These are phyloP conservation scores for Pythium monospermum DNA, from an alignment of 352 stramenopile genomes.

Conservation along the genomic window DNA sequence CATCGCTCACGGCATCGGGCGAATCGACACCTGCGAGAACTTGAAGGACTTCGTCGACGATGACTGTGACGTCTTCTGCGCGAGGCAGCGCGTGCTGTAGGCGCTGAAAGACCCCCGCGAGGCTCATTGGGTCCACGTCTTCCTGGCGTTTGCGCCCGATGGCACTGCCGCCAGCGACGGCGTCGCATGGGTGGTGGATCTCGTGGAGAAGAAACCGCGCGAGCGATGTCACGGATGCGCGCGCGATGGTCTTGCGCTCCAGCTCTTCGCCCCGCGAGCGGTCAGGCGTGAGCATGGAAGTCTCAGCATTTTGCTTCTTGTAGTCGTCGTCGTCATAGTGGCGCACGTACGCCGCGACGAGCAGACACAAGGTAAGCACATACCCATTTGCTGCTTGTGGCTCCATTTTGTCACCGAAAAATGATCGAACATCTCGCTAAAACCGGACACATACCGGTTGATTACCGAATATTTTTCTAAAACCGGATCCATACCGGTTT, in stretches of 20 bases:
- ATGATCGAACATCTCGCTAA: too few relatives aligned
- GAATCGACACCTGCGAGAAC: slow-evolving; percentile 54
- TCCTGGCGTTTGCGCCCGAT: neutral
- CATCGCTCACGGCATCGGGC: slow-evolving; percentile 56
- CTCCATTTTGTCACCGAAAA: too few relatives aligned
- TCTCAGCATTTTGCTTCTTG: slow-evolving; percentile 12
- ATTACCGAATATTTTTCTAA: too few relatives aligned
- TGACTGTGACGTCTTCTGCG: slow-evolving; percentile 32
- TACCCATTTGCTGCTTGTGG: slow-evolving; percentile 16
- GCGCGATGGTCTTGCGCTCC: slow-evolving; percentile 21
- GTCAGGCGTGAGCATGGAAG: slow-evolving; percentile 14
- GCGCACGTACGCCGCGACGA: slow-evolving; percentile 23
- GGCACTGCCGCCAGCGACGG: neutral
- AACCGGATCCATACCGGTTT: too few relatives aligned
- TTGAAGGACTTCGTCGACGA: slow-evolving; percentile 43
- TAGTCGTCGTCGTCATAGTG: slow-evolving; percentile 21
- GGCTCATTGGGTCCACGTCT: slow-evolving; percentile 19
- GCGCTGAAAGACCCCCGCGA: slow-evolving; percentile 39
- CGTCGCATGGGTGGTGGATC: slow-evolving; percentile 37
- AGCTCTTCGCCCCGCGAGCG: slow-evolving; percentile 4
- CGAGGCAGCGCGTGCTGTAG: slow-evolving; percentile 35
- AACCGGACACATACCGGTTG: too few relatives aligned
- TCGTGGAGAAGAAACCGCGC: slow-evolving; percentile 50
- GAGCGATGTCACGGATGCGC: slow-evolving; percentile 35
- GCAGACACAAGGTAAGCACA: slow-evolving; percentile 20